A percentile compares a stretch with the other conserved stretches of the same genome.
Evolutionary conservation across 2,329 filamentous ascomycete species (phyloP).

Genomic region (Penicillium brevicompactum): DNA sequence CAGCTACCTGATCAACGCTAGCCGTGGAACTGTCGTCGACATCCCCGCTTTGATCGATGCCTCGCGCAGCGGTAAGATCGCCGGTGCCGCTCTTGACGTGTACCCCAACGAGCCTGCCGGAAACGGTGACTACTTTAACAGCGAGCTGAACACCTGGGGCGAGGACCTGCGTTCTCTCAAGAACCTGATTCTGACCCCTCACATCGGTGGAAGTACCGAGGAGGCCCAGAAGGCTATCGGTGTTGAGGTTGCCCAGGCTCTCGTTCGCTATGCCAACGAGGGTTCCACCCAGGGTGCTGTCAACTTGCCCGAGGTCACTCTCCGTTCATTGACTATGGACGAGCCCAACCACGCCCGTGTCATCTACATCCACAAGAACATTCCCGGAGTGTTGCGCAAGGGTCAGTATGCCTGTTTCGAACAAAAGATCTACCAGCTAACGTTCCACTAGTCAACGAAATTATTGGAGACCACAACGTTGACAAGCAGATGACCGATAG

Average conservation of each 20-base stretch:
- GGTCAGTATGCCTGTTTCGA: slow-evolving; percentile 47
- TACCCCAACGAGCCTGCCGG: slow-evolving; percentile 91
- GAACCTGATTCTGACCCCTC: slow-evolving; percentile 93
- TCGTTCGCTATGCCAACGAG: slow-evolving; percentile 95
- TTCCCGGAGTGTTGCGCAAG: slow-evolving; percentile 89
- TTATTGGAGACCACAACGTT: slow-evolving; percentile 93
- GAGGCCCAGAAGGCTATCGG: slow-evolving; percentile 97
- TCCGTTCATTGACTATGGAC: slow-evolving; percentile 86
- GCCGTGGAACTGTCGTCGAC: slow-evolving; percentile 89
- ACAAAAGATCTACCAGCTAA: not conserved
- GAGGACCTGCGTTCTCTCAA: slow-evolving; percentile 81
- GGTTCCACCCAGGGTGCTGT: slow-evolving; percentile 88
- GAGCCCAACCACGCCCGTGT: slow-evolving; percentile 88
- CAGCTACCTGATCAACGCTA: slow-evolving; percentile 94
- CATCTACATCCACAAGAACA: slow-evolving; percentile 95
- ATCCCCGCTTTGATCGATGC: slow-evolving; percentile 89
- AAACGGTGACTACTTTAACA: slow-evolving; percentile 94
- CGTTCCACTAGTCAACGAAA: slow-evolving; percentile 73
- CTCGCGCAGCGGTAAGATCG: slow-evolving; percentile 82
- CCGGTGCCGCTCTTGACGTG: slow-evolving; percentile 93
- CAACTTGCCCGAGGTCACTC: slow-evolving; percentile 92
- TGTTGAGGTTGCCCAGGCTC: slow-evolving; percentile 82
- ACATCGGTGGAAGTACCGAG: slow-evolving; percentile 97
- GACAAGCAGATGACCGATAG: slow-evolving; percentile 99
- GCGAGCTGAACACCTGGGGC: slow-evolving; percentile 77